Evolutionary conservation across 176 grass and related monocot genomes (phyloP), one percentile per base, ranked within the genome.

Genomic region (Urochloa ruziziensis): DNA sequence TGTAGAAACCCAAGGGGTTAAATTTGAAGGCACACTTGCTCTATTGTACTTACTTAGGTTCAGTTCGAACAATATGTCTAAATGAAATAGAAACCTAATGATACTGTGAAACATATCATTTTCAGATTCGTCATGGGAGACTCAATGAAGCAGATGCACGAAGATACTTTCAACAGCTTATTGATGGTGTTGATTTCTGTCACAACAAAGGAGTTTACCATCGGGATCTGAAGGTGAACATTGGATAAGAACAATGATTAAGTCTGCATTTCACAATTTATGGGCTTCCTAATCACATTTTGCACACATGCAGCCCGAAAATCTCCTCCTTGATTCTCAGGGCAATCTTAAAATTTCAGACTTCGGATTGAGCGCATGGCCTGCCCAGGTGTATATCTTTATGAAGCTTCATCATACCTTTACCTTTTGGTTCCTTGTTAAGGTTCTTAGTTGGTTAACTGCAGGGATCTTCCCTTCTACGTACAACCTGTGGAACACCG

Each of bases 261-360:
- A 32, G 58, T 83, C 60, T 74, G 21, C 18, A 57, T 28, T 79
- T 35, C 44, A 71, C n/a, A 63, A 49, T 54, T 86, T 77, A 9
- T 80, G 57, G 71, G 62, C 21, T 82, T 62, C 7, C 80, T 94
- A 47, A 80, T 69, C 39, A 78, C 19, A 73, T 84, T 90, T 43
- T 48, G 28, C 51, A 71, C 91, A 49, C 63, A 51, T 89, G 84
- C 87, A 98, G 96, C 96, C 96, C 56, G 96, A 98, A 89, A 98
- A 98, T 85, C 93, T 98, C 33, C 93, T 98, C 24, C 96, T 98
- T 56, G 93, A 98, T 42, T 98, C 93, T 7, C 96, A 98, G 88
- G 96, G 96, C 54, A 95, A 90, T 88, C 86, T 98, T 73, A 98
- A 93, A 98, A 98, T 98, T 90, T 98, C 96, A 67, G 96, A 98